Conservation (phyloP, 2,329 filamentous ascomycete genomes). For the Didymella arachidicola region DNA sequence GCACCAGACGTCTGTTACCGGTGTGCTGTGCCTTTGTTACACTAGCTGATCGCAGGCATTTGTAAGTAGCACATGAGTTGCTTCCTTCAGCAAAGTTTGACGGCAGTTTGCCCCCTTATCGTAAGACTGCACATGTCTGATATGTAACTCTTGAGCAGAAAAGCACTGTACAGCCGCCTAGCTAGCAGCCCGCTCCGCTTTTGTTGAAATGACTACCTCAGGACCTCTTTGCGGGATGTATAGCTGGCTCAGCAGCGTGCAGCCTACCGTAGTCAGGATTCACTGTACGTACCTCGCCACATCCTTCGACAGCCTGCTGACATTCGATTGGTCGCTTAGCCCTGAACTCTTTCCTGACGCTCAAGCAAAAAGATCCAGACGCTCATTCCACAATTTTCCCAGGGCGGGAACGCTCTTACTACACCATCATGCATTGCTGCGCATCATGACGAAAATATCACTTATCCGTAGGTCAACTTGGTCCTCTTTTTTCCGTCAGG, state of each 20-base stretch:
- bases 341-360: conserved; percentile 13
- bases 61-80: conserved; percentile 1
- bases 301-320: conserved; percentile 20
- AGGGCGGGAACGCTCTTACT: background rate
- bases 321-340: conserved; percentile 15
- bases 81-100: background rate
- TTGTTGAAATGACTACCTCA: background rate
- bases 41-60: conserved; percentile 4
- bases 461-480: background rate
- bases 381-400: conserved; percentile 1
- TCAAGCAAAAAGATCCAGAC: conserved; percentile 5
- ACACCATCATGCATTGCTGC: background rate
- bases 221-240: conserved; percentile 8
- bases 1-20: background rate
- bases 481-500: conserved; percentile 3
- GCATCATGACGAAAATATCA: background rate
- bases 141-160: background rate
- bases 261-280: conserved; percentile 6
- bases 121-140: background rate
- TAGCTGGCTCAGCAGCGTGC: conserved; percentile 7
- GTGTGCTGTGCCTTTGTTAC: conserved; percentile 1
- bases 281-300: conserved; percentile 17
- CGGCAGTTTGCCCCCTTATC: background rate
- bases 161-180: background rate
- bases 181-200: background rate